These are phyloP conservation scores for Nicotiana noctiflora DNA, from an alignment of 257 asterid genomes.

Conservation along the genomic window DNA sequence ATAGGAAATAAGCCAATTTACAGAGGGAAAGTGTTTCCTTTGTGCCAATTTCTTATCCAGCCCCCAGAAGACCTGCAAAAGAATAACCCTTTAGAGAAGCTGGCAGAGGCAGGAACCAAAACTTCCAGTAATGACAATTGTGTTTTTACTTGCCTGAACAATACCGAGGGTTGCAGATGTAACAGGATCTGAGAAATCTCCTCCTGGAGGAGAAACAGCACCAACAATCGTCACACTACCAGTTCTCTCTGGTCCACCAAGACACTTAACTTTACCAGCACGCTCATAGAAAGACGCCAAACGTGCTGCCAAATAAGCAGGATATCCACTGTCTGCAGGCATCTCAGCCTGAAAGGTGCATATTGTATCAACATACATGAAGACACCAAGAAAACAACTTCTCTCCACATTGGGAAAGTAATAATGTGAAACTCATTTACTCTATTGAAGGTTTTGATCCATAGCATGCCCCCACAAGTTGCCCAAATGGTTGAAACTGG, in stretches of 20 bases:
- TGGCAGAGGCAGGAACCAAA: background rate
- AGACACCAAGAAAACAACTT: background rate
- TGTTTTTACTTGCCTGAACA: conserved; percentile 59
- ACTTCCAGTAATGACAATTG: conserved; percentile 11
- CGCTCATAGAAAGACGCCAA: conserved; percentile 99
- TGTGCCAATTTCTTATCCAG: conserved; percentile 98
- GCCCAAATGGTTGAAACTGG: background rate
- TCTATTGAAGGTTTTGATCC: background rate
- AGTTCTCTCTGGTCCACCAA: conserved; percentile 96
- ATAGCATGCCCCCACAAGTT: background rate
- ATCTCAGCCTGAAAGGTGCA: conserved; percentile 70
- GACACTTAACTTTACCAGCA: conserved; percentile 98
- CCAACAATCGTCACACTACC: conserved; percentile 99
- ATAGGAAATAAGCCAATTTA: conserved; percentile 98
- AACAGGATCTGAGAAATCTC: conserved; percentile 99
- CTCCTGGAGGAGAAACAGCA: conserved; percentile 99
- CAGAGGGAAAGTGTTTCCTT: conserved; percentile 96
- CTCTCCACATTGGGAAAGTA: background rate
- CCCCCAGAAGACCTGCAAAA: conserved; percentile 95
- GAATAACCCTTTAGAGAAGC: conserved; percentile 13
- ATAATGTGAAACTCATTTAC: background rate
- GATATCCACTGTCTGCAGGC: conserved; percentile 99
- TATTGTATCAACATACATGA: background rate
- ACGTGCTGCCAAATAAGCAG: conserved; percentile 98
- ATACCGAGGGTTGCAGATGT: conserved; percentile 98